Base-by-base conservation (phyloP, 2,329 filamentous ascomycete species). In the Diplodia seriata region DNA sequence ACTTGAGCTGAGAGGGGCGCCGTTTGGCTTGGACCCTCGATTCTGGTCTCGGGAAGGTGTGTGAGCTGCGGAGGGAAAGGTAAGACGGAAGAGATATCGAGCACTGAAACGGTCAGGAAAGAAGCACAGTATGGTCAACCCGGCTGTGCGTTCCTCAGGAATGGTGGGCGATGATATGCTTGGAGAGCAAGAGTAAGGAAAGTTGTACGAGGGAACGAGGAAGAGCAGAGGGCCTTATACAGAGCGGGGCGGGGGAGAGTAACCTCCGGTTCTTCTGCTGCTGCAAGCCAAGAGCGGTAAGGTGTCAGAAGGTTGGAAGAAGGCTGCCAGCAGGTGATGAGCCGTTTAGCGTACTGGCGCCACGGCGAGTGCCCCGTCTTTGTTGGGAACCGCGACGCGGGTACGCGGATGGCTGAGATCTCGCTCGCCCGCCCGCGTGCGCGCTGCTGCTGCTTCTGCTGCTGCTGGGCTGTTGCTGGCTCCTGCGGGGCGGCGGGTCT, bases 311-410 rank as follows among this genome's bases (percentile, higher is more conserved):
- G 33, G 43, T 11, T 18, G n/a, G 20, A 33, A 64, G 47, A 64
- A 40, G 61, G 61, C 23, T 64, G 47, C 49, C 50, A 65, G 50
- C 36, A 65, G 50, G 62, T 26, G 23, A 47, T 36, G 20, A 33
- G 47, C 56, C 59, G 59, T 51, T 63, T 63, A 63, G 43, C n/a
- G 47, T 54, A 33, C 66, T 67, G 66, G 40, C 57, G 47, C 57
- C 57, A 62, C 56, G 14, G 40, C 57, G 18, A 43, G 40, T 47
- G 11, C 31, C n/a, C 36, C 54, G 66, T 62, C 66, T 67, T 61
- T 61, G 56, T 62, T 55, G 50, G 62, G 62, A 47, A 33, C 33
- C 6, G 23, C 59, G 47, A 47, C 20, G 50, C 56, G 38, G 47
- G 47, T 54, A 20, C 15, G 43, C 26, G 66, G 55, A 23, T 67